A percentile compares a stretch with the other conserved stretches of the same genome.
These are phyloP conservation scores for Cryphonectria radicalis DNA, from an alignment of 2,329 filamentous ascomycete genomes.

Conservation along the genomic window DNA sequence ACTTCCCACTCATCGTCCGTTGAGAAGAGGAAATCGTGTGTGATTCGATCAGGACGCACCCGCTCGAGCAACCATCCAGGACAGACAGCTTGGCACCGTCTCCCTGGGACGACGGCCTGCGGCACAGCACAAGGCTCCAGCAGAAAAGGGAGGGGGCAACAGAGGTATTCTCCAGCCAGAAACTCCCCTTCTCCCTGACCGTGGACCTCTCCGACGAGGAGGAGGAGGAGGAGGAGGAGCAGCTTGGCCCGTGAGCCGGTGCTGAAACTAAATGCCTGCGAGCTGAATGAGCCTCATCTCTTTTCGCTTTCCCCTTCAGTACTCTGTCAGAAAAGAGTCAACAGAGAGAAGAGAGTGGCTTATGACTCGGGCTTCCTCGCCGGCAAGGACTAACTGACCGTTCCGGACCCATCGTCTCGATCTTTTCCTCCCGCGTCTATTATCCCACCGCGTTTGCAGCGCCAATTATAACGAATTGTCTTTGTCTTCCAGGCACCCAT, in stretches of 20 bases:
- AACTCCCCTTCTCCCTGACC: not conserved
- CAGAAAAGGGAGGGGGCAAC: not conserved
- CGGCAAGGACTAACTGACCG: not conserved
- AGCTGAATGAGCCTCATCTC: conserved; percentile 18
- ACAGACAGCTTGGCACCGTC: not conserved
- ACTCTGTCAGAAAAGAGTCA: not conserved
- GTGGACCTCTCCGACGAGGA: not conserved
- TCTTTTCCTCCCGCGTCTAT: conserved; percentile 18
- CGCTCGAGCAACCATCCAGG: not conserved
- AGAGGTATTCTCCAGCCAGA: not conserved
- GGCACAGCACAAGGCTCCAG: conserved; percentile 5
- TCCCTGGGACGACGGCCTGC: conserved; percentile 2
- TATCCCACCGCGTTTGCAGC: conserved; percentile 22
- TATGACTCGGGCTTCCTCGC: not conserved
- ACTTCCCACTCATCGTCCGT: not conserved
- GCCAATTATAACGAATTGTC: conserved; percentile 24
- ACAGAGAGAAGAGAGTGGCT: not conserved
- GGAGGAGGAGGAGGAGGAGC: not conserved
- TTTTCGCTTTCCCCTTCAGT: not conserved
- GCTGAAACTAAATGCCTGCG: conserved; percentile 12
- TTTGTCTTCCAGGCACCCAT: conserved; percentile 3
- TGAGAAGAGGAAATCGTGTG: not conserved
- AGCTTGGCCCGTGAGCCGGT: not conserved
- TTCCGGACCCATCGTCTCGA: not conserved
- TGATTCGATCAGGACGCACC: not conserved